phyloP scores from a whole-genome alignment of 768 basidiomycete species.

The Lactarius quietus region DNA sequence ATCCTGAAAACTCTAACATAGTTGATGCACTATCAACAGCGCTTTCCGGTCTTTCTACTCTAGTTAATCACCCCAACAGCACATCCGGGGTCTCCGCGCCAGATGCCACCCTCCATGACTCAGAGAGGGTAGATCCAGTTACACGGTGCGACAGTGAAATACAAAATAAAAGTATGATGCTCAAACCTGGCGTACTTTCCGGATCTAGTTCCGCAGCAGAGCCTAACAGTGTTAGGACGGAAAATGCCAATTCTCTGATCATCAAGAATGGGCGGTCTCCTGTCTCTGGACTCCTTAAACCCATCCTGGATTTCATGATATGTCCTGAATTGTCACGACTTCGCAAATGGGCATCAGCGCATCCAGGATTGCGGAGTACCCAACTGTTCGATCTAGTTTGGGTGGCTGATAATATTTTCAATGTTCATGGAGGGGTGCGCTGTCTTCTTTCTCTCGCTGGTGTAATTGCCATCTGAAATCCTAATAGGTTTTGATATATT shows the following conservation, averaged over 20 bases:
- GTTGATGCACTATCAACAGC: background rate
- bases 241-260: background rate
- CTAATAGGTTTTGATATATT: slow-evolving; percentile 9
- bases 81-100: background rate
- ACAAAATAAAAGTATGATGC: background rate
- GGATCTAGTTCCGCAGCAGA: too few relatives aligned
- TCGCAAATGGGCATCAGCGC: slow-evolving; percentile 5
- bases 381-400: slow-evolving; percentile 17
- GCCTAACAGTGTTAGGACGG: background rate
- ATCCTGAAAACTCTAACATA: background rate
- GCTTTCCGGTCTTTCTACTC: background rate
- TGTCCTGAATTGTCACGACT: background rate
- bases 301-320: slow-evolving; percentile 5
- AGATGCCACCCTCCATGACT: background rate
- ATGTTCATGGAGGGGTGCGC: slow-evolving; percentile 20
- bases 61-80: background rate
- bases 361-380: background rate
- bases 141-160: background rate
- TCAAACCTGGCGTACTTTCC: too few relatives aligned
- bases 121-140: background rate
- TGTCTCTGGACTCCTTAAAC: background rate
- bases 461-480: background rate
- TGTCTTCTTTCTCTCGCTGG: too few relatives aligned
- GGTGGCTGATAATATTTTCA: slow-evolving; percentile 16
- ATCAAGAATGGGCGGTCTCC: background rate